These are phyloP conservation scores for Angomonas desouzai DNA, from an alignment of 208 protist genomes.

Conservation along the genomic window DNA sequence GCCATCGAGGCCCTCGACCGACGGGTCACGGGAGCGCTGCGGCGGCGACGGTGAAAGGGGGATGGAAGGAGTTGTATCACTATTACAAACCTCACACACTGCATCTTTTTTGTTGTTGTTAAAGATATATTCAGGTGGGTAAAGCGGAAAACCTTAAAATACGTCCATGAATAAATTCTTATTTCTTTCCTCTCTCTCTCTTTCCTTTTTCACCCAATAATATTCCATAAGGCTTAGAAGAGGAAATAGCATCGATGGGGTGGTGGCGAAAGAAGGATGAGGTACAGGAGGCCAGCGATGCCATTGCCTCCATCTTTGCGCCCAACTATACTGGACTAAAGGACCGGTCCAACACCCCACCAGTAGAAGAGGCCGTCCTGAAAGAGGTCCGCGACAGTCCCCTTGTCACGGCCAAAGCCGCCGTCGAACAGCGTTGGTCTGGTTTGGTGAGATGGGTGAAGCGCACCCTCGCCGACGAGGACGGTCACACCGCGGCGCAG, in stretches of 20 bases:
- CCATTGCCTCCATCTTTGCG: conserved; percentile 28
- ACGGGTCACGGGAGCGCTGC: conserved; percentile 61
- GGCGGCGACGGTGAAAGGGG: conserved; percentile 17
- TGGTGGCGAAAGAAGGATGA: conserved; percentile 7
- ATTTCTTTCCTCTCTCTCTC: too few relatives aligned
- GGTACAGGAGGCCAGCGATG: conserved; percentile 17
- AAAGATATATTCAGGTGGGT: too few relatives aligned
- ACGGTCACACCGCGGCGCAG: background rate
- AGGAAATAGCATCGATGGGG: background rate
- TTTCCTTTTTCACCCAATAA: too few relatives aligned
- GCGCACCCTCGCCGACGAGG: background rate
- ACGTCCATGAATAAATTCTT: too few relatives aligned
- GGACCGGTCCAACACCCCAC: background rate
- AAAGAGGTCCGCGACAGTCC: background rate
- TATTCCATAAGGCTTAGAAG: background rate
- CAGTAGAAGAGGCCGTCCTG: background rate
- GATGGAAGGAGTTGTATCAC: background rate
- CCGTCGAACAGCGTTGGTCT: too few relatives aligned
- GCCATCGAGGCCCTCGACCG: conserved; percentile 80
- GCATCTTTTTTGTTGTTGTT: background rate
- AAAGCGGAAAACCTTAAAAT: too few relatives aligned
- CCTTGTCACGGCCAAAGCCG: background rate
- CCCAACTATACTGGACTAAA: conserved; percentile 17
- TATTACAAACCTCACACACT: background rate
- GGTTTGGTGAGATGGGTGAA: background rate